A percentile compares a stretch with the other conserved stretches of the same genome.
These are phyloP conservation scores for Aspergillus intermedius DNA, from an alignment of 2,329 filamentous ascomycete species.

Conservation along the genomic window DNA sequence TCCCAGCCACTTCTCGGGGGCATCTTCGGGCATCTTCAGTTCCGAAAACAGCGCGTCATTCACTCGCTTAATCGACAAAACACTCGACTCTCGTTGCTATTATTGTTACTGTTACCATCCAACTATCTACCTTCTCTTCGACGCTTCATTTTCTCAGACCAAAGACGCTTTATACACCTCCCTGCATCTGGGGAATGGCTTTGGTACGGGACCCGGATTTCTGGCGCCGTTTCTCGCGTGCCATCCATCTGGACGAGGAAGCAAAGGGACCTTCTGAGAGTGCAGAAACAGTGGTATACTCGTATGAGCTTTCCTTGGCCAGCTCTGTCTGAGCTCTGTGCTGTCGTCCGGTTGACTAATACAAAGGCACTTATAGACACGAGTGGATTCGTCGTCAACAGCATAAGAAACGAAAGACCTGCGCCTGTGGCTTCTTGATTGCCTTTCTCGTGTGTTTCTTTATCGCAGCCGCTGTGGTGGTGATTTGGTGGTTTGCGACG, in stretches of 20 bases:
- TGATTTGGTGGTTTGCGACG: conserved; percentile 39
- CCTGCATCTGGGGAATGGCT: conserved; percentile 32
- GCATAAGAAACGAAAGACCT: conserved; percentile 43
- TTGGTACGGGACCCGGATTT: conserved; percentile 52
- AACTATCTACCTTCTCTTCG: not conserved
- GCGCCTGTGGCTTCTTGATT: conserved; percentile 37
- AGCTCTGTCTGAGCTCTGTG: not conserved
- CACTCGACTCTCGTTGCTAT: not conserved
- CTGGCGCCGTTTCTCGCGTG: conserved; percentile 55
- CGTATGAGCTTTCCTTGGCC: conserved; percentile 11
- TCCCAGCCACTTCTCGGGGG: not conserved
- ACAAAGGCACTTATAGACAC: conserved; percentile 22
- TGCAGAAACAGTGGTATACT: conserved; percentile 15
- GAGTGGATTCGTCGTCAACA: conserved; percentile 50
- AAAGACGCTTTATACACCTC: not conserved
- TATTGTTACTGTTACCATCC: not conserved
- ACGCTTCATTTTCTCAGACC: not conserved
- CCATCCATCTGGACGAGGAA: conserved; percentile 52
- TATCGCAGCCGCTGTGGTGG: conserved; percentile 39
- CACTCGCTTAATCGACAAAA: not conserved
- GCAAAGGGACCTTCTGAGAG: conserved; percentile 17
- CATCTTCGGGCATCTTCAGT: too few species aligned
- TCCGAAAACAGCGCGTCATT: not conserved
- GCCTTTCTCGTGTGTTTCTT: conserved; percentile 27
- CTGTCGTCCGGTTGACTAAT: not conserved